Percentiles rank a stretch among this genome's conserved stretches.
Conservation (phyloP, 2,329 filamentous ascomycete species). For the Aaosphaeria pasadenensis region DNA sequence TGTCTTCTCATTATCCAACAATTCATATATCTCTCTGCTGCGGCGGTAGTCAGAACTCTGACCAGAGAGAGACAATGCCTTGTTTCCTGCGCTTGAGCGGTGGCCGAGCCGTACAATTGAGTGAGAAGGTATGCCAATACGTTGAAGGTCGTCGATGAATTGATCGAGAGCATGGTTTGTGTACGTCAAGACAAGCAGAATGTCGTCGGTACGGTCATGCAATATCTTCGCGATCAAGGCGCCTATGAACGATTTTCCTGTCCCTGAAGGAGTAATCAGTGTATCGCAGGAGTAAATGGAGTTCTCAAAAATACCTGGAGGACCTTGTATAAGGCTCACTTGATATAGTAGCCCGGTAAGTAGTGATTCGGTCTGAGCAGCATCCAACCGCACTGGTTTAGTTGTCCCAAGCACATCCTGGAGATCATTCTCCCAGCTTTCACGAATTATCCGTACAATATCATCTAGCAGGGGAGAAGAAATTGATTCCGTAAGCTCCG, state of each 20-base stretch:
- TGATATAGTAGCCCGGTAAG: slow-evolving; percentile 51
- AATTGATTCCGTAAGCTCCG: slow-evolving; percentile 11
- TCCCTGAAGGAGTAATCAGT: slow-evolving; percentile 46
- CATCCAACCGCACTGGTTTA: slow-evolving; percentile 42
- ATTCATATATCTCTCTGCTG: slow-evolving; percentile 31
- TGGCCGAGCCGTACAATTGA: slow-evolving; percentile 63
- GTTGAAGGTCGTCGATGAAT: slow-evolving; percentile 60
- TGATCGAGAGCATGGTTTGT: slow-evolving; percentile 56
- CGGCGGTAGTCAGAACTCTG: slow-evolving; percentile 37
- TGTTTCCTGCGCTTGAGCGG: slow-evolving; percentile 53
- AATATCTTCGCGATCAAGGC: slow-evolving; percentile 59
- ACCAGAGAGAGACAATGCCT: slow-evolving; percentile 45
- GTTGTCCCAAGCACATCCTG: slow-evolving; percentile 14
- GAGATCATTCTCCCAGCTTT: slow-evolving; percentile 13
- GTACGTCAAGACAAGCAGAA: slow-evolving; percentile 63
- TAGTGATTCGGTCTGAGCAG: slow-evolving; percentile 58
- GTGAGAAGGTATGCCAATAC: slow-evolving; percentile 52
- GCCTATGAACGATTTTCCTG: slow-evolving; percentile 73
- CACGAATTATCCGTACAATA: slow-evolving; percentile 22
- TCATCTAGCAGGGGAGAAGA: slow-evolving; percentile 21
- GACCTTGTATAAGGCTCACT: slow-evolving; percentile 67
- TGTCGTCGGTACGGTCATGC: slow-evolving; percentile 47
- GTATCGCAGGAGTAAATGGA: not conserved
- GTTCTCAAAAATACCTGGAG: slow-evolving; percentile 55
- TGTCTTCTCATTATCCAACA: slow-evolving; percentile 44